Base-by-base conservation (phyloP, 257 asterid species). In the Lycium ferocissimum region DNA sequence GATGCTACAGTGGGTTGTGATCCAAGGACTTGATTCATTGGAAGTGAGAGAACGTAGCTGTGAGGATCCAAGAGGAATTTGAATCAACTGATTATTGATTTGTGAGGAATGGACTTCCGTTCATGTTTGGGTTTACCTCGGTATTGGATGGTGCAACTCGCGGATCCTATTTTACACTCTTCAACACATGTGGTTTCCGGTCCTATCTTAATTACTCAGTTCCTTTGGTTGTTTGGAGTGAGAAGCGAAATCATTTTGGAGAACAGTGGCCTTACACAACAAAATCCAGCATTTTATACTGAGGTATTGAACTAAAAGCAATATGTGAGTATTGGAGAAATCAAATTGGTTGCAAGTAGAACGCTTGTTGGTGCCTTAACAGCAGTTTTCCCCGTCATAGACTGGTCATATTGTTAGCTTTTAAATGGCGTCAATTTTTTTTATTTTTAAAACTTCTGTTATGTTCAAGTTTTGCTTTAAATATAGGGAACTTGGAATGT, bases 11-110 rank as follows among this genome's bases (percentile, higher is more conserved):
- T 62, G 40, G 65, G 14, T 79, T 69, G 76, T 65, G 35, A 51
- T 3, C 51, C 20, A 70, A 62, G 56, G 84, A 43, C 66, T 22
- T 71, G 62, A 15, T 40, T 59, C 17, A 12, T 4, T 72, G 65
- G 61, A 80, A 3, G 66, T 14, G 70, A 2, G 57, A 37, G 84
- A 26, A 53, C 62, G 7, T 54, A 62, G 84, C 33, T 35, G 45
- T 33, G 54, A 58, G n/a, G 18, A 75, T 13, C 73, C 3, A 69
- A 22, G 72, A 79, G 85, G 79, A n/a, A 58, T 56, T 17, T 59
- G 86, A 73, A 26, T 7, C 45, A 22, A 13, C 56, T 43, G n/a
- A 22, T 56, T 43, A 37, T 14, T 65, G 71, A 66, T 40, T 69
- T 37, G 15, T 10, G 43, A 71, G 82, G 66, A 83, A 51, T 51